phyloP scores from a whole-genome alignment of 768 basidiomycete genomes.

The Suillus alpinus region DNA sequence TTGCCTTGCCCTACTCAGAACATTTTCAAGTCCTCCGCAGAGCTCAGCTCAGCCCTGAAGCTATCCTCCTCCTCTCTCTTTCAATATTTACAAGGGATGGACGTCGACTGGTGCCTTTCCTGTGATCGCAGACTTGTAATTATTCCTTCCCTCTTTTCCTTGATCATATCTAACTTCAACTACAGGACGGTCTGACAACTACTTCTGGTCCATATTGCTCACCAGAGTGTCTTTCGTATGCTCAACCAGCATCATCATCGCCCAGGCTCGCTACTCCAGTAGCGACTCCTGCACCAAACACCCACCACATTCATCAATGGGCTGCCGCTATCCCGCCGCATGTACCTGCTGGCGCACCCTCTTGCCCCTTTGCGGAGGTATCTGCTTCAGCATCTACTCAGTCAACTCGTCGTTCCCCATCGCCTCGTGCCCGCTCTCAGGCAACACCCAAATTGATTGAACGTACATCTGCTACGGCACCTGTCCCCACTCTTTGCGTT shows the following conservation, averaged over 20 bases:
- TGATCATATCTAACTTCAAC: conserved; percentile 1
- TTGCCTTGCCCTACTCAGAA: conserved; percentile 17
- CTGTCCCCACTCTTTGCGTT: conserved; percentile 49
- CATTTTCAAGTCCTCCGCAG: conserved; percentile 14
- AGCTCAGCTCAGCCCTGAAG: neutral
- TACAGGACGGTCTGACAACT: conserved; percentile 26
- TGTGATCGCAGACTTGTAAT: conserved; percentile 60
- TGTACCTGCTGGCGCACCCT: conserved; percentile 29
- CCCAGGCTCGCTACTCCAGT: neutral
- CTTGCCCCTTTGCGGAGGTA: conserved; percentile 25
- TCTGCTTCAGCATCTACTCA: conserved; percentile 2
- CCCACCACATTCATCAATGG: conserved; percentile 26
- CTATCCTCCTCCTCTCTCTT: neutral
- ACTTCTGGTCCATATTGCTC: conserved; percentile 53
- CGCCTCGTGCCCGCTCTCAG: conserved; percentile 19
- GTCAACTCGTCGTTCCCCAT: conserved; percentile 1
- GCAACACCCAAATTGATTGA: conserved; percentile 35
- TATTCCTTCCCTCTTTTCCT: conserved; percentile 15
- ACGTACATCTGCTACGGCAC: conserved; percentile 27
- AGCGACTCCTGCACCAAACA: conserved; percentile 8
- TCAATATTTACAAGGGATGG: conserved; percentile 34
- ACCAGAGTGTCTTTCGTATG: conserved; percentile 36
- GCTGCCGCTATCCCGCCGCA: conserved; percentile 30
- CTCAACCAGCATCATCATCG: conserved; percentile 34
- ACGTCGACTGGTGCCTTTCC: conserved; percentile 69